phyloP scores from a whole-genome alignment of 192 early-diverging fungal genomes.

The Chytriomyces sp. region DNA sequence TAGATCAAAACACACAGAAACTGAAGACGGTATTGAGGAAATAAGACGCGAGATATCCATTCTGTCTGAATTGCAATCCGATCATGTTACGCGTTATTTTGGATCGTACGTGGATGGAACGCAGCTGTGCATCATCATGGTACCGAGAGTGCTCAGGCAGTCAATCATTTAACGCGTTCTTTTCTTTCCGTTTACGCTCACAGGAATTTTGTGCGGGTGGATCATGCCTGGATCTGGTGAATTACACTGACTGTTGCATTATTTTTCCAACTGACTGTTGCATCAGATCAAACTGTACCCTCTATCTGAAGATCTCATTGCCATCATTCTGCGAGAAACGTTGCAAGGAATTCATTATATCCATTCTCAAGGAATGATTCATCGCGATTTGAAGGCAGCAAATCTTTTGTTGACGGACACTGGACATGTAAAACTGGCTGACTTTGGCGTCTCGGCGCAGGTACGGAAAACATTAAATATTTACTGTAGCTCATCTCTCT shows the following conservation, averaged over 20 bases:
- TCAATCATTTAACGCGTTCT: neutral
- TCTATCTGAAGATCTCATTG: conserved; percentile 87
- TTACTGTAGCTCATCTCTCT: neutral
- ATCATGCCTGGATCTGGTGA: conserved; percentile 89
- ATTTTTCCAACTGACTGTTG: neutral
- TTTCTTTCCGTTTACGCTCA: neutral
- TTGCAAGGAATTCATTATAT: conserved; percentile 90
- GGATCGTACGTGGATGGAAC: conserved; percentile 77
- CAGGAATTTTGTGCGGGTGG: conserved; percentile 91
- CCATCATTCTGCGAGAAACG: conserved; percentile 88
- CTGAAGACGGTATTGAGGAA: conserved; percentile 98
- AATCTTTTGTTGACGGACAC: conserved; percentile 16
- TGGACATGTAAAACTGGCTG: conserved; percentile 57
- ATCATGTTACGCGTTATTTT: conserved; percentile 25
- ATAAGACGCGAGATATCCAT: conserved; percentile 97
- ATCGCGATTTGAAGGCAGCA: conserved; percentile 82
- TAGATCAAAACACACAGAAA: conserved; percentile 52
- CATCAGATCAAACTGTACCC: conserved; percentile 81
- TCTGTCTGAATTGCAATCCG: conserved; percentile 74
- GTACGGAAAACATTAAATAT: conserved; percentile 29
- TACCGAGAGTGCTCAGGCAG: neutral
- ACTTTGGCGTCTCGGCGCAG: conserved; percentile 98
- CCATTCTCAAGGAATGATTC: conserved; percentile 83
- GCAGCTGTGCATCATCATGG: conserved; percentile 97
- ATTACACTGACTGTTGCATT: neutral